Base-by-base conservation (phyloP, 139 green algal genomes). In the Desmodesmus armatus region DNA sequence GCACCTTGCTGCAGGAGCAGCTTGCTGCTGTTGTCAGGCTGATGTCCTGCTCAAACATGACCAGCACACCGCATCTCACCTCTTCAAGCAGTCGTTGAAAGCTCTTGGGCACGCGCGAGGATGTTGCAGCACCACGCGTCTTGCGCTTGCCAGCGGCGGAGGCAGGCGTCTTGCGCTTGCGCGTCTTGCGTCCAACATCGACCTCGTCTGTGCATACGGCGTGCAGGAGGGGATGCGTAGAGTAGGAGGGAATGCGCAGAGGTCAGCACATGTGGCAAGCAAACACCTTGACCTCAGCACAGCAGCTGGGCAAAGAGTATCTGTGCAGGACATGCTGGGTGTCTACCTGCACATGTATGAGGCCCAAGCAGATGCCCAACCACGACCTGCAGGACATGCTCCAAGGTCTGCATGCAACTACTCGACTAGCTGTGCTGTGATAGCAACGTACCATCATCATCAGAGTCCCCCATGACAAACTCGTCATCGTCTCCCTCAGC, bases 1-100 rank as follows among this genome's bases (percentile, higher is more conserved):
- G n/a, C n/a, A n/a, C n/a, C n/a, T n/a, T n/a, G n/a, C n/a, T n/a
- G 37, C 67, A 75, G 35, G 2, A 75, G 19, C 35, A 53, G 7
- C 6, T 43, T 69, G 60, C 25, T 69, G 60, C 21, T 5, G 7
- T 33, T 69, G 60, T 69, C 33, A 7, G 29, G 60, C 17, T 69
- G 29, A 35, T 69, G 60, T 69, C 33, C 19, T 69, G 60, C 17
- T 69, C 33, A 13, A 23, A 69, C 60, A 69, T 37, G 21, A n/a
- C 60, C 60, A 69, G 21, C 29, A 15, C 29, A 43, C 29, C 63
- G 2, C 58, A 15, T 80, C 47, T 81, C 82, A 90, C 88, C 85
- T 96, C 92, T 23, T 97, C 93, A 1, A 97, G 55, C 35, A 96
- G 71, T 63, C 89, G 69, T 9, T 87, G 88, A 62, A 97, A 96